Evolutionary conservation across 2,329 filamentous ascomycete species (phyloP).

Genomic region (Colletotrichum coccodes): DNA sequence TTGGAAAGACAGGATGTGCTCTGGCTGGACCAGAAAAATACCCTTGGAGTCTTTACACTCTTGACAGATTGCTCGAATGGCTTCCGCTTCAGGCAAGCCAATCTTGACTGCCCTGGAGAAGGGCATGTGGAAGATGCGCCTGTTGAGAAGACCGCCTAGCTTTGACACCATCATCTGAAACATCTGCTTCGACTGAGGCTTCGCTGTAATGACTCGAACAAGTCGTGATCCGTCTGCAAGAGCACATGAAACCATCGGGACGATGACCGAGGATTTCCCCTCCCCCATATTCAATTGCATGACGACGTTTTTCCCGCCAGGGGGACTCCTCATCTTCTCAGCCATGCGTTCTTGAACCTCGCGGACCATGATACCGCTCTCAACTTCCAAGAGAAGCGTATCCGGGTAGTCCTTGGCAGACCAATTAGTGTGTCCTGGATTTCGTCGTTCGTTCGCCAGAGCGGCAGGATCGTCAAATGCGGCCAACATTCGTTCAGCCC

Average conservation of each 20-base stretch:
- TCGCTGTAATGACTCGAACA: constrained; percentile 68
- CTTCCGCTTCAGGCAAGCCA: constrained; percentile 36
- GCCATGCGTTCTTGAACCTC: constrained; percentile 69
- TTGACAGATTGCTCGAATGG: constrained; percentile 50
- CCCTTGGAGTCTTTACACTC: constrained; percentile 62
- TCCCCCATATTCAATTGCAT: constrained; percentile 80
- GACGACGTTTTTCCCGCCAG: constrained; percentile 55
- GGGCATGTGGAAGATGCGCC: constrained; percentile 66
- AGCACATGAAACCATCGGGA: constrained; percentile 68
- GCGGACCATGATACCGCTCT: constrained; percentile 71
- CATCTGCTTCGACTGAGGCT: constrained; percentile 71
- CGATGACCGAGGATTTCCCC: constrained; percentile 76
- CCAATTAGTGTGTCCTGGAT: constrained; percentile 68
- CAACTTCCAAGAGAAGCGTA: constrained; percentile 71
- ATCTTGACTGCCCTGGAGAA: constrained; percentile 64
- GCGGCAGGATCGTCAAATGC: constrained; percentile 34
- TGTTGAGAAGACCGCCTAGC: constrained; percentile 64
- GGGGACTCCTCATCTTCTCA: constrained; percentile 59
- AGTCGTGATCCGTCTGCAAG: constrained; percentile 62
- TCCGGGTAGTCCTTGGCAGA: constrained; percentile 62
- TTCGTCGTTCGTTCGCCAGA: constrained; percentile 54
- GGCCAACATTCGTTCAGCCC: constrained; percentile 50
- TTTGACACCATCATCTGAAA: constrained; percentile 63
- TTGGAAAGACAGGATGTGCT: constrained; percentile 72
- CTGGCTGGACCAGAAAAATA: constrained; percentile 70